Percentiles rank a stretch among this genome's conserved stretches.
Conservation (phyloP, 441 rosid species). For the Gossypium gossypioides region DNA sequence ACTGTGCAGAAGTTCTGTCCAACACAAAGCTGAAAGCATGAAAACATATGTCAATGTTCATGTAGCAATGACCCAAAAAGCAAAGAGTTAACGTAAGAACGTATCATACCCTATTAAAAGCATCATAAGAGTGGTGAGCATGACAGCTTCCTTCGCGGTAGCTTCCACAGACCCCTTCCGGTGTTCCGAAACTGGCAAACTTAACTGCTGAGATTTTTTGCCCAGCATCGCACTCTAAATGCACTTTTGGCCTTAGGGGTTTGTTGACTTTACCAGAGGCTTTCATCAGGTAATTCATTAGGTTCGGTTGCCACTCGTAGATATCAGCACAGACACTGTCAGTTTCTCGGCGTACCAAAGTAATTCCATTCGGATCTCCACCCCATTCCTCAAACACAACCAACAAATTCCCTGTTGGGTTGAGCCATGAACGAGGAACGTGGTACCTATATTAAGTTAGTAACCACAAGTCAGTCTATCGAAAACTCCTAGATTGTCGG, state of each 20-base stretch:
- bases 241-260: conserved; percentile 82
- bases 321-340: conserved; percentile 81
- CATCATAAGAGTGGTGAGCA: conserved; percentile 83
- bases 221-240: conserved; percentile 68
- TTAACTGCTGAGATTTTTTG: conserved; percentile 68
- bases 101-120: conserved; percentile 63
- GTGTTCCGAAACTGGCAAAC: conserved; percentile 95
- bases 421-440: conserved; percentile 83
- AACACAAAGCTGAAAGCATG: conserved; percentile 60
- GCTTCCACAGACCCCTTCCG: conserved; percentile 81
- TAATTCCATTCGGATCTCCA: conserved; percentile 78
- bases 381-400: conserved; percentile 98
- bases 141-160: conserved; percentile 77
- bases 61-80: neutral
- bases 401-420: conserved; percentile 71
- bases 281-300: conserved; percentile 70
- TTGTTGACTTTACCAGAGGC: conserved; percentile 71
- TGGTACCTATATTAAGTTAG: conserved; percentile 56
- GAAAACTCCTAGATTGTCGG: neutral
- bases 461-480: neutral
- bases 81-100: neutral
- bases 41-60: neutral
- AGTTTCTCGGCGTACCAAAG: conserved; percentile 69
- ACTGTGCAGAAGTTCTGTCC: conserved; percentile 85
- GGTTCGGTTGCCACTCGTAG: conserved; percentile 86